Evolutionary conservation across 306 rosid species (phyloP).

Genomic region (Lithocarpus polystachyus): DNA sequence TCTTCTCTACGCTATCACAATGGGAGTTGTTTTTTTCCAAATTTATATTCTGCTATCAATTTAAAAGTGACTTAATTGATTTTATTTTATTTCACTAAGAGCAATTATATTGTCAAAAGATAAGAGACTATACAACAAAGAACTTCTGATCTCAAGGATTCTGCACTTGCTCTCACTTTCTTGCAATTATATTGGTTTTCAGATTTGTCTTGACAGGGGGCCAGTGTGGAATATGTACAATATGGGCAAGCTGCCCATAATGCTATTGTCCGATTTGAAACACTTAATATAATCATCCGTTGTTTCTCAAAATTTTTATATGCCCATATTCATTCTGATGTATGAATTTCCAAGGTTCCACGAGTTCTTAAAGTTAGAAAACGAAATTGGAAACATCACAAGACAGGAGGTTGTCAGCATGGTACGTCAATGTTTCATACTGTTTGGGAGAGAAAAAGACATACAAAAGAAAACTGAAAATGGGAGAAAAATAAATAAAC

Average conservation of each 20-base stretch:
- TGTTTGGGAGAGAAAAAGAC: too few species aligned
- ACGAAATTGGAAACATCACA: conserved; percentile 96
- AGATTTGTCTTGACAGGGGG: conserved; percentile 2
- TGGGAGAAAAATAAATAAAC: too few species aligned
- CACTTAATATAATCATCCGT: background rate
- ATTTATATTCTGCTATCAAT: too few species aligned
- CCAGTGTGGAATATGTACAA: background rate
- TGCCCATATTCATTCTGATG: conserved; percentile 4
- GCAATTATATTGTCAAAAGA: too few species aligned
- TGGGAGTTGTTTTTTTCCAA: too few species aligned
- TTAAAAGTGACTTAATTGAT: too few species aligned
- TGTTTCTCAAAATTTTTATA: background rate
- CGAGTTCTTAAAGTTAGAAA: conserved; percentile 92
- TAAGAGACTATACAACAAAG: background rate
- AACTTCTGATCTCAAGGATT: background rate
- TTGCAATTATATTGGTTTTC: conserved; percentile 9
- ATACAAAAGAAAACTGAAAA: too few species aligned
- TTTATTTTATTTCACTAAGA: too few species aligned
- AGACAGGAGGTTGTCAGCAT: conserved; percentile 98
- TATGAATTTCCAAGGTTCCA: conserved; percentile 65
- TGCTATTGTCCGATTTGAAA: conserved; percentile 13
- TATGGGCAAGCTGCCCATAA: conserved; percentile 11
- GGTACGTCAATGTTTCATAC: conserved; percentile 50
- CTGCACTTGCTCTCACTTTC: background rate
- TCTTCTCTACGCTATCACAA: too few species aligned